Percentiles rank a stretch among this genome's conserved stretches.
Evolutionary conservation across 192 early-diverging fungal species (phyloP).

Genomic region (Coemansia asiatica): DNA sequence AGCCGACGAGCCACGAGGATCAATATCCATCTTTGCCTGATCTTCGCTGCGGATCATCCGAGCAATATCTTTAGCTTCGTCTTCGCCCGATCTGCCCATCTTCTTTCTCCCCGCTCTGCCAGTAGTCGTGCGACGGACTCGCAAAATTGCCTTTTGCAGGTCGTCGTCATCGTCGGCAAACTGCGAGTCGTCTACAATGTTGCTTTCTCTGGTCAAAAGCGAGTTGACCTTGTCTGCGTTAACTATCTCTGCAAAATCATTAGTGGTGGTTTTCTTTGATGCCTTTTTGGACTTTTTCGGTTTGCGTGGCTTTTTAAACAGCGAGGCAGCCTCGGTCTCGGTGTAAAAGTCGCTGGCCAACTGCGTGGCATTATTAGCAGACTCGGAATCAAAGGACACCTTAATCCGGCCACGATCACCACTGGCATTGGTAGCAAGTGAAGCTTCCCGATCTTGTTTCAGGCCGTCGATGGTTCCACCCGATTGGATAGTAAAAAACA

Average conservation of each 20-base stretch:
- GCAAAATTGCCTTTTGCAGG: constrained; percentile 79
- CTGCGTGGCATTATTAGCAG: constrained; percentile 19
- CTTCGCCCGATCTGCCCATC: constrained; percentile 35
- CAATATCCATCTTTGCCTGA: constrained; percentile 50
- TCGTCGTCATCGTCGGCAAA: constrained; percentile 97
- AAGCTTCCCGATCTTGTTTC: constrained; percentile 9
- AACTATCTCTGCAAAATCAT: constrained; percentile 24
- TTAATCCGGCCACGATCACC: neutral
- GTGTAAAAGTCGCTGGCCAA: constrained; percentile 90
- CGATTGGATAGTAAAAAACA: constrained; percentile 58
- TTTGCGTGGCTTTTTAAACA: constrained; percentile 80
- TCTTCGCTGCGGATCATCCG: constrained; percentile 15
- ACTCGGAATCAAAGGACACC: constrained; percentile 4
- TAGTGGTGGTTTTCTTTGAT: constrained; percentile 28
- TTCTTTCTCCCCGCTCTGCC: constrained; percentile 59
- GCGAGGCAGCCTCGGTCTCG: constrained; percentile 71
- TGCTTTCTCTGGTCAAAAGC: constrained; percentile 9
- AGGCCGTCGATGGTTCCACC: constrained; percentile 52
- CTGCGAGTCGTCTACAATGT: constrained; percentile 49
- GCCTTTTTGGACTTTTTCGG: constrained; percentile 52
- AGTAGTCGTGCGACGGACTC: constrained; percentile 52
- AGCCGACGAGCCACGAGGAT: constrained; percentile 14
- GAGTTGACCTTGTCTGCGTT: constrained; percentile 29
- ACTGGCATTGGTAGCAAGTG: neutral
- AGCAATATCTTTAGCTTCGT: constrained; percentile 23